A percentile compares a stretch with the other conserved stretches of the same genome.
These are phyloP conservation scores for Ensete ventricosum DNA, from an alignment of 176 grass and related monocot species.

Conservation along the genomic window DNA sequence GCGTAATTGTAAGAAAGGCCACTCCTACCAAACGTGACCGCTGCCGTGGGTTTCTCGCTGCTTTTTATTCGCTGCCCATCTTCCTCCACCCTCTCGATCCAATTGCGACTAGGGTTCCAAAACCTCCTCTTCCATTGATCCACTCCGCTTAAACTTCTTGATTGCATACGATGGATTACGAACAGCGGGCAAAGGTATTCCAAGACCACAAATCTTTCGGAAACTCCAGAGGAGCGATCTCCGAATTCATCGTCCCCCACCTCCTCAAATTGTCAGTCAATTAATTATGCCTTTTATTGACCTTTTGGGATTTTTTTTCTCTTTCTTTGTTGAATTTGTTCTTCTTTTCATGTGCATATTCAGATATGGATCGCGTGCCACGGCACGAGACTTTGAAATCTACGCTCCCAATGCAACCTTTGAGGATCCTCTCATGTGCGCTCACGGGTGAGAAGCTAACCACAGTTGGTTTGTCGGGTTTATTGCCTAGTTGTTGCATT, in stretches of 20 bases:
- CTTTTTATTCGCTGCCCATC: not conserved
- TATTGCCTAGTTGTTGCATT: not conserved
- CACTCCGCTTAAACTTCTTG: not conserved
- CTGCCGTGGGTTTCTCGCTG: not conserved
- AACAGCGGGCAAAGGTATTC: not conserved
- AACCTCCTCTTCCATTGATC: not conserved
- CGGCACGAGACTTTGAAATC: constrained; percentile 42
- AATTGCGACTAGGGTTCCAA: not conserved
- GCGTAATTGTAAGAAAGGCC: no score
- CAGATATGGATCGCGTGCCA: constrained; percentile 44
- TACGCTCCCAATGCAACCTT: constrained; percentile 42
- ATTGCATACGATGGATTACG: not conserved
- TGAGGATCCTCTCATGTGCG: constrained; percentile 43
- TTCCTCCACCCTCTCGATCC: not conserved
- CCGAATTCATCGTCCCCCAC: not conserved
- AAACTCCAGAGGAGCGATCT: not conserved
- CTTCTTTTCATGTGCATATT: not conserved
- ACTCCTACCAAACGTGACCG: no score
- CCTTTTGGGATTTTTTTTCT: not conserved
- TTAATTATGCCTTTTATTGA: not conserved
- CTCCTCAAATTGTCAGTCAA: constrained; percentile 1
- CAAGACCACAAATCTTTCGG: not conserved
- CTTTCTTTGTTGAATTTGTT: not conserved
- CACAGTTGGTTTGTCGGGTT: no score
- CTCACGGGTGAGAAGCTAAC: constrained; percentile 23